Evolutionary conservation across 2,329 filamentous ascomycete genomes (phyloP).

Genomic region (Aspergillus brunneoviolaceus): DNA sequence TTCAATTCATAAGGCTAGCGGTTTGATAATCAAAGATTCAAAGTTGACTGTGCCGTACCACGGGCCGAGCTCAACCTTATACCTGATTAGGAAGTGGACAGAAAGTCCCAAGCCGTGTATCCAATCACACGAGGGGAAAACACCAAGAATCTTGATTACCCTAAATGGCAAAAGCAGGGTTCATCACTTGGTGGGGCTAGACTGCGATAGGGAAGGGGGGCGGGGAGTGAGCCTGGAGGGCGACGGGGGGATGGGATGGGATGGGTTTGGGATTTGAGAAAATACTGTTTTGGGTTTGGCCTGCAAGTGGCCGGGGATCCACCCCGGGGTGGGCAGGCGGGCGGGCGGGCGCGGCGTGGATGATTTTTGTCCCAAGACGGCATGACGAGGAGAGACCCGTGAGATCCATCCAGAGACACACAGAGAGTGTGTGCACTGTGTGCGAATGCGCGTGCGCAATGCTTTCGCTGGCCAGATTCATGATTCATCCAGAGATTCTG

Average conservation of each 20-base stretch:
- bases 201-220: conserved; percentile 13
- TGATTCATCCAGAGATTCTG: not conserved
- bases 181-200: conserved; percentile 2
- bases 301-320: conserved; percentile 2
- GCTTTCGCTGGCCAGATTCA: not conserved
- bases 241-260: conserved; percentile 5
- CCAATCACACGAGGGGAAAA: conserved; percentile 7
- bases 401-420: not conserved
- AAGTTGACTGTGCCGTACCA: not conserved
- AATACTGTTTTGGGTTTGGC: conserved; percentile 15
- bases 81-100: conserved; percentile 1
- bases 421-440: no score
- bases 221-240: conserved; percentile 1
- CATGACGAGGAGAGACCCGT: conserved; percentile 15
- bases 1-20: not conserved
- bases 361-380: conserved; percentile 18
- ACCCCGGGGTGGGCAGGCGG: not conserved
- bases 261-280: conserved; percentile 11
- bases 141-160: conserved; percentile 19
- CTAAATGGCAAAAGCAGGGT: conserved; percentile 25
- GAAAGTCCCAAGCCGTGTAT: not conserved
- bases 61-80: conserved; percentile 1
- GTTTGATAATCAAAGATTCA: not conserved
- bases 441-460: not conserved
- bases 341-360: not conserved